Evolutionary conservation across 306 rosid species (phyloP).

Genomic region (Benincasa hispida): DNA sequence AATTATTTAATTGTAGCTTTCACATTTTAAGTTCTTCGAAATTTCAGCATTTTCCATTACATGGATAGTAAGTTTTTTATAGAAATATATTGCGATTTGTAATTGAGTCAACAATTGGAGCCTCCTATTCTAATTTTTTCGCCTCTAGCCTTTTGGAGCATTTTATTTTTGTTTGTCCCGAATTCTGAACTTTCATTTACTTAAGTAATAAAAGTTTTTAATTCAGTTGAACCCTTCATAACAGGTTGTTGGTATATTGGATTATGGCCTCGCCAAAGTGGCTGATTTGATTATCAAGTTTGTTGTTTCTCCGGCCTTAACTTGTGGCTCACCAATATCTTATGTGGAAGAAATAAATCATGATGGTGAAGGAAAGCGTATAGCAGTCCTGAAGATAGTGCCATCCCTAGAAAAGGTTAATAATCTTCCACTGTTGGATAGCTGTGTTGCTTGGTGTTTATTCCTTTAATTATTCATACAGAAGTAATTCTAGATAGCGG

Average conservation of each 20-base stretch:
- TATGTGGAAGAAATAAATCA: slow-evolving; percentile 43
- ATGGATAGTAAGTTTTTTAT: not conserved
- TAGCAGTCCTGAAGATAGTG: slow-evolving; percentile 41
- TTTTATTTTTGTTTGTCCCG: not conserved
- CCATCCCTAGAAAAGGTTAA: slow-evolving; percentile 44
- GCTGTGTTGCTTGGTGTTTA: not conserved
- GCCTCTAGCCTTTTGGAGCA: not conserved
- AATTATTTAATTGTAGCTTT: not conserved
- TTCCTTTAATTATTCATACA: not conserved
- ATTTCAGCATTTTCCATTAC: not conserved
- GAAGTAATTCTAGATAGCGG: not conserved
- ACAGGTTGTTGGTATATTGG: slow-evolving; percentile 70
- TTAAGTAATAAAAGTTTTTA: not conserved
- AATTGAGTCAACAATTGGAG: slow-evolving; percentile 1
- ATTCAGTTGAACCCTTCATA: slow-evolving; percentile 4
- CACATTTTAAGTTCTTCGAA: not conserved
- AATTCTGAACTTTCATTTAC: not conserved
- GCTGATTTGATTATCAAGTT: slow-evolving; percentile 77
- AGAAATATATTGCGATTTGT: not conserved
- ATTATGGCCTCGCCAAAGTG: slow-evolving; percentile 82
- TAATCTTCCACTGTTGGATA: slow-evolving; percentile 1
- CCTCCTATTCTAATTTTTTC: not conserved
- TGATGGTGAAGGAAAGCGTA: slow-evolving; percentile 20
- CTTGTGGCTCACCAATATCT: slow-evolving; percentile 29
- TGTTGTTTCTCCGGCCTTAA: slow-evolving; percentile 45